Evolutionary conservation across 306 rosid genomes (phyloP), one percentile per base, ranked within the genome.

Genomic region (Pachyrhizus erosus): DNA sequence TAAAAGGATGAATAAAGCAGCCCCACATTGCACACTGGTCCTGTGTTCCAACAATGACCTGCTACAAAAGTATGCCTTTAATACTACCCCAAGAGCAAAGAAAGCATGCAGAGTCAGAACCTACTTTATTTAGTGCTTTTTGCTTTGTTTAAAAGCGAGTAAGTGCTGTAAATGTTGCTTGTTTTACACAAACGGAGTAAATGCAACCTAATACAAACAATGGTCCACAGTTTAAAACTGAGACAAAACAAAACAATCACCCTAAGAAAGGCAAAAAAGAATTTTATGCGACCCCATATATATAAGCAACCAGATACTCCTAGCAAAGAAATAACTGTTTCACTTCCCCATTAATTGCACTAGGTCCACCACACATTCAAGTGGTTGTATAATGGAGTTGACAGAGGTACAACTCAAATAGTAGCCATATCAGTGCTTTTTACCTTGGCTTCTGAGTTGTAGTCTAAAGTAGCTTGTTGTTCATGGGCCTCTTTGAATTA

Each of bases 11-110:
- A 70, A 49, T 23, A 76, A 73, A 73, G 79, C 17, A 64, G 49
- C 79, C 86, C 89, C 87, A 72, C 84, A 79, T 48, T 4, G 21
- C 87, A 83, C 79, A 76, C 33, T 71, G 79, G 80, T 72, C 79
- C 76, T 64, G 87, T 76, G 85, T 65, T 72, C 61, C 76, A 83
- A 88, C 77, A 83, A 80, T 80, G 91, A 84, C 87, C 83, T 80
- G 84, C 70, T 55, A 80, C 46, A 51, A 85, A 79, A 85, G 91
- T 71, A 67, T 46, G 79, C 64, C 83, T 85, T 82, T 67, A 85
- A 64, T 79, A 76, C 66, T 74, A 82, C 34, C 85, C 77, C 64
- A 75, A 73, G 55, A 65, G 45, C 77, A 45, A 45, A 45, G 74
- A 88, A 80, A 78, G 70, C 69, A 80, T 57, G 83, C 87, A 77